Evolutionary conservation across 2,329 filamentous ascomycete species (phyloP).

Genomic region (Exophiala oligosperma): DNA sequence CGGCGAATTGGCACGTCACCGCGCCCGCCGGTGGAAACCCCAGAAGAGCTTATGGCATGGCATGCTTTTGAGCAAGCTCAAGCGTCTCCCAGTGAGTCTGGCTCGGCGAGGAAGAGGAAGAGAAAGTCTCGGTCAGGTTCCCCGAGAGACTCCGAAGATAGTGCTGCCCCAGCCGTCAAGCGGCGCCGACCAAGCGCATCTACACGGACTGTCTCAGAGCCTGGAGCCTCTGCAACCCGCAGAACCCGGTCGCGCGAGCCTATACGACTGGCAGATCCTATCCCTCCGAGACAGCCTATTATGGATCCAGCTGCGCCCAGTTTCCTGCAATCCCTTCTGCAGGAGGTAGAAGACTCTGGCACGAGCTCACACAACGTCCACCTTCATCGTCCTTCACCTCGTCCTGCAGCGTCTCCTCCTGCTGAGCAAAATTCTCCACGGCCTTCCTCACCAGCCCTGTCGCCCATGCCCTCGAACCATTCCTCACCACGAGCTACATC

Average conservation of each 20-base stretch:
- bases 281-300: slow-evolving; percentile 14
- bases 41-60: slow-evolving; percentile 84
- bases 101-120: slow-evolving; percentile 60
- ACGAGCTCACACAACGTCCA: slow-evolving; percentile 39
- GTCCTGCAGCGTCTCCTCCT: slow-evolving; percentile 33
- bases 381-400: slow-evolving; percentile 25
- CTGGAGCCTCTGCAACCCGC: slow-evolving; percentile 10
- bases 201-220: slow-evolving; percentile 13
- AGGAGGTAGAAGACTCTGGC: slow-evolving; percentile 72
- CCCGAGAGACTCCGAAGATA: slow-evolving; percentile 59
- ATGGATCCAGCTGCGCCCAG: slow-evolving; percentile 61
- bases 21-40: slow-evolving; percentile 64
- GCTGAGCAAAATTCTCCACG: slow-evolving; percentile 41
- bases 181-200: slow-evolving; percentile 24
- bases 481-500: slow-evolving; percentile 42
- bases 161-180: slow-evolving; percentile 22
- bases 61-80: slow-evolving; percentile 84
- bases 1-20: slow-evolving; percentile 39
- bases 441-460: slow-evolving; percentile 44
- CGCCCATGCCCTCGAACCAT: slow-evolving; percentile 41
- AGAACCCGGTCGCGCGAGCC: slow-evolving; percentile 24
- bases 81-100: slow-evolving; percentile 59
- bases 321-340: slow-evolving; percentile 81
- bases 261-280: slow-evolving; percentile 31
- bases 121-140: slow-evolving; percentile 76